phyloP scores from a whole-genome alignment of 2,329 filamentous ascomycete species.

The Pseudopyricularia javanii region DNA sequence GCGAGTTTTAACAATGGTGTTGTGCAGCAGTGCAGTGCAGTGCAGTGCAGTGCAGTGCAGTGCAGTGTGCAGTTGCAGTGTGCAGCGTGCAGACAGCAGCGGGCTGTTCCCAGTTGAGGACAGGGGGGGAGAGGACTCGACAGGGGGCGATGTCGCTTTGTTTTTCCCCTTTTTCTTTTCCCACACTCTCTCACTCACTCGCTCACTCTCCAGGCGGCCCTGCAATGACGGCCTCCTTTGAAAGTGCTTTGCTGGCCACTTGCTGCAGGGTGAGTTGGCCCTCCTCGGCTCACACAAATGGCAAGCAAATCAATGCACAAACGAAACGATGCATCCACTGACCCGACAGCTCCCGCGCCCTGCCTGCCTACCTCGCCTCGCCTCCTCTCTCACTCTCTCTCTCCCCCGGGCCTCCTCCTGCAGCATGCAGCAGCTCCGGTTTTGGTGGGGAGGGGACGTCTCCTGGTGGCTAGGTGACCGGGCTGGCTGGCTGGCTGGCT shows the following conservation, averaged over 20 bases:
- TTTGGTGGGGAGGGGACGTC: slow-evolving; percentile 1
- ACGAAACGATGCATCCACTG: background rate
- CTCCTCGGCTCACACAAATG: background rate
- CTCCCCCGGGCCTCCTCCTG: background rate
- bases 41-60: no score
- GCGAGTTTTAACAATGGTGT: no score
- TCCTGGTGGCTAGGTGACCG: background rate
- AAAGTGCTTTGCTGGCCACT: no score
- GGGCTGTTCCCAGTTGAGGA: no score
- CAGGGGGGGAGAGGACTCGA: no score
- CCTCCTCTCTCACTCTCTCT: no score
- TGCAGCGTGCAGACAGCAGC: no score
- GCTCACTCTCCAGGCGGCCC: background rate
- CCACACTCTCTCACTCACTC: background rate
- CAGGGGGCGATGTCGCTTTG: background rate
- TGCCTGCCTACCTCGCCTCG: background rate
- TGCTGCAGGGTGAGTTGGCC: slow-evolving; percentile 3
- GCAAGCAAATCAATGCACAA: background rate
- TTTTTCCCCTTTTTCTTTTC: background rate
- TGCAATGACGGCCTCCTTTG: background rate
- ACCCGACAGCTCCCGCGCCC: background rate
- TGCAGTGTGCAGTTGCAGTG: no score
- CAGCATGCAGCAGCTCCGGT: background rate
- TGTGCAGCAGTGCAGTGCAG: background rate
- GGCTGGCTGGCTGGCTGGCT: background rate